Evolutionary conservation across 352 stramenopile genomes (phyloP), one percentile per base, ranked within the genome.

Genomic region (Halophytophthora batemanensis): DNA sequence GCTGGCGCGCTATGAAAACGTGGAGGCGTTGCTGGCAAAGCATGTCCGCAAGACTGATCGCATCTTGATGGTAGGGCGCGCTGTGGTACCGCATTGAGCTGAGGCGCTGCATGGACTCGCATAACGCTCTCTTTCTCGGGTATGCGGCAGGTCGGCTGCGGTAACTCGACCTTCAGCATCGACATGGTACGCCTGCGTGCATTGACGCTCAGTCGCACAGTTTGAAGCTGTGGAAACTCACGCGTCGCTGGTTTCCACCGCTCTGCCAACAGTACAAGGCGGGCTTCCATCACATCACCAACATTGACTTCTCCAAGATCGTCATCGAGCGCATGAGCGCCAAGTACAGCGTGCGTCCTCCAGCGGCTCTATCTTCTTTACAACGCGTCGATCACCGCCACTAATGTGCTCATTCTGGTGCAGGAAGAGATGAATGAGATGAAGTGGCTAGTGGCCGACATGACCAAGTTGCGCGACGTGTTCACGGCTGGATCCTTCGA

Each of bases 161-260:
- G 82, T 19, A 92, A 92, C 53, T 90, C 76, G 45, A 77, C 71
- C 4, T 88, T 93, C 53, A 86, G 72, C 58, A 22, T 71, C 25
- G 81, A 90, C 42, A 64, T 90, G 58, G 76, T 82, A 65, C n/a
- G 51, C 17, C 0, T 19, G n/a, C 11, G 3, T 52, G 11, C 23
- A 14, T 38, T 29, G 7, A 31, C 15, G n/a, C n/a, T n/a, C n/a
- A n/a, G 21, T 21, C 3, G 43, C 43, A 6, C 35, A 13, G 3
- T 21, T 37, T 11, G 21, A 13, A 23, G 36, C 19, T 14, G 15
- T 12, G 45, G 7, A 44, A 12, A 49, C 56, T 61, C 45, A 66
- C 41, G 13, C 2, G 7, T 21, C 11, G 17, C 11, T 38, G 43
- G 8, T 12, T 39, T 4, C 21, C 40, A 6, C 55, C 12, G 7